Base-by-base conservation (phyloP, 1,139 yeast genomes). In the Eremothecium sinecaudum region DNA sequence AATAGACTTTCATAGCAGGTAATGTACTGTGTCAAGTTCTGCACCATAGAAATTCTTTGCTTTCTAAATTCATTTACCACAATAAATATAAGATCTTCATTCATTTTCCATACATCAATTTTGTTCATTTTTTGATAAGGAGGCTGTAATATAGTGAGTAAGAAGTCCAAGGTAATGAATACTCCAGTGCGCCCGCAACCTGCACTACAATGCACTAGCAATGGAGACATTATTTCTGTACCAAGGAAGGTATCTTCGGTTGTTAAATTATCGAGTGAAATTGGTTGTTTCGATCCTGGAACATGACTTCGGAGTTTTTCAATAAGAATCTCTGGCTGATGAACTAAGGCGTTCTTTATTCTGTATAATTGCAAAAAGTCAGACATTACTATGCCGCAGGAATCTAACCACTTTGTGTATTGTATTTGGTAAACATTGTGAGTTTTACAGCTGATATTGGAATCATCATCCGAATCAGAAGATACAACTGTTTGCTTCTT, bases 171-270 rank as follows among this genome's bases (percentile, higher is more conserved):
- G 0, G 92, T 69, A 39, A 86, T 78, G 44, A 82, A 79, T 0
- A 87, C 82, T 2, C 95, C 94, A 0, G 94, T 83, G 45, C 95
- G 70, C 2, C 95, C 95, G 58, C 94, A 83, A 0, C 95, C 95
- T 0, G 95, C 94, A 4, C 87, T 77, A 55, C 95, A 83, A 56
- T 84, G 94, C 7, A 82, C 82, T 18, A 81, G 58, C 1, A 78
- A 61, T 1, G 81, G 78, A 4, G 33, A 24, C 24, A 58, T 53
- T 22, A 49, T 48, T 18, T 44, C 49, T 4, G 17, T 12, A 14
- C 13, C n/a, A 10, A 24, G 13, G n/a, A 4, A 10, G 4, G 28
- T 12, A 24, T 24, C 28, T 11, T 11, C 13, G 5, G n/a, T 16
- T 14, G 13, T 24, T 15, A 24, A 15, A 4, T 11, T 21, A 21